phyloP scores from a whole-genome alignment of 805 yeast genomes.

The Wickerhamomyces xylosicus region DNA sequence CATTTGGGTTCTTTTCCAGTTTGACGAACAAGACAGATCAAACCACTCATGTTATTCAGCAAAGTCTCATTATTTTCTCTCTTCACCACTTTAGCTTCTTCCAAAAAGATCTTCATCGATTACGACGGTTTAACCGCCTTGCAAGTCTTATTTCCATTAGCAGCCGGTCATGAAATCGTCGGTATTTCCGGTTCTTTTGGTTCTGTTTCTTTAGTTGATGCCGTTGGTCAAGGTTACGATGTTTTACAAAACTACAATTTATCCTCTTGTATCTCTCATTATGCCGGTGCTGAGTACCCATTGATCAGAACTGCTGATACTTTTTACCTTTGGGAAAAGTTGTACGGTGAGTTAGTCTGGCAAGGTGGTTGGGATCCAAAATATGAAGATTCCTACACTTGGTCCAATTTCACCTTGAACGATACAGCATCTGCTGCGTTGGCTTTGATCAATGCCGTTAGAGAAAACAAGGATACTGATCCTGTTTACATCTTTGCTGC shows the following conservation, averaged over 20 bases:
- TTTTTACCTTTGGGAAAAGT: slow-evolving; percentile 27
- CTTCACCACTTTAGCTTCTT: not conserved
- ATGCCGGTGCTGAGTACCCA: slow-evolving; percentile 29
- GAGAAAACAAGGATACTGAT: slow-evolving; percentile 24
- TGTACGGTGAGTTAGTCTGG: slow-evolving; percentile 31
- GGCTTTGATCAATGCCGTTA: slow-evolving; percentile 31
- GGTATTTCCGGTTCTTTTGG: slow-evolving; percentile 32
- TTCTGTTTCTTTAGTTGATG: slow-evolving; percentile 27
- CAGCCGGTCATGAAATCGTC: slow-evolving; percentile 29
- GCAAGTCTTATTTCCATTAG: slow-evolving; percentile 26
- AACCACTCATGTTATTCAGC: no score
- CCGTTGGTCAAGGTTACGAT: slow-evolving; percentile 24
- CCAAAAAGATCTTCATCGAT: slow-evolving; percentile 30
- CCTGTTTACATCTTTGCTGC: slow-evolving; percentile 30
- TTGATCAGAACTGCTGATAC: slow-evolving; percentile 28
- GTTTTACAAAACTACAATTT: slow-evolving; percentile 24
- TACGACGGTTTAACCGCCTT: slow-evolving; percentile 31
- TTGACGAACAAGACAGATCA: no score
- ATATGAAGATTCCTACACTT: slow-evolving; percentile 23
- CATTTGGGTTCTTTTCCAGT: no score
- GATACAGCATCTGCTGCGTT: slow-evolving; percentile 25
- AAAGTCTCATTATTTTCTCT: no score
- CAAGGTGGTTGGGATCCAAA: slow-evolving; percentile 27
- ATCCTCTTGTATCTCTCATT: slow-evolving; percentile 26
- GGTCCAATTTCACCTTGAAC: slow-evolving; percentile 23